phyloP scores from a whole-genome alignment of 495 filamentous ascomycete species.

The Ascobolus immersus region DNA sequence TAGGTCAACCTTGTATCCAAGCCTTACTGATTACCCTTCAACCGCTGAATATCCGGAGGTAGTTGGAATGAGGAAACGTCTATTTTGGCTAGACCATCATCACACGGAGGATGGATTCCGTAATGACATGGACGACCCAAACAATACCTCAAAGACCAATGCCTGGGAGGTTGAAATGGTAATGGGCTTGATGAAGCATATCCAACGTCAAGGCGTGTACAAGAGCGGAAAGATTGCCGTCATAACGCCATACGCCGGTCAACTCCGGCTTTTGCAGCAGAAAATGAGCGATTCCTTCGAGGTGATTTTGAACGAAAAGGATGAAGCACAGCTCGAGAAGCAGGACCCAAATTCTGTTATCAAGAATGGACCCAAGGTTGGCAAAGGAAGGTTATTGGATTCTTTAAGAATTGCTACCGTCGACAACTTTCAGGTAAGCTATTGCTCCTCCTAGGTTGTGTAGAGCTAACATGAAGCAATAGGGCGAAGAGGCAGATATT shows the following conservation, averaged over 20 bases:
- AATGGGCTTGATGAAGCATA: conserved; percentile 38
- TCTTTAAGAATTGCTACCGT: conserved; percentile 41
- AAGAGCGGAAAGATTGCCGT: conserved; percentile 33
- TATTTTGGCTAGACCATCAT: conserved; percentile 55
- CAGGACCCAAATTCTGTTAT: neutral
- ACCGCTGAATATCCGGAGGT: conserved; percentile 34
- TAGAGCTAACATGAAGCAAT: neutral
- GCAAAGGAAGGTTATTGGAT: conserved; percentile 28
- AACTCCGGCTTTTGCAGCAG: conserved; percentile 34
- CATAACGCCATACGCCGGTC: conserved; percentile 49
- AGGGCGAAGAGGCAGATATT: conserved; percentile 57
- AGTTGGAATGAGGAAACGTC: conserved; percentile 32
- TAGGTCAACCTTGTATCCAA: conserved; percentile 36
- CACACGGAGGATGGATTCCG: conserved; percentile 16
- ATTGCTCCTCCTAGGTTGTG: neutral
- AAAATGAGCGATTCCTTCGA: conserved; percentile 26
- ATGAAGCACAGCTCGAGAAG: conserved; percentile 29
- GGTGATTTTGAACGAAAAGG: conserved; percentile 39
- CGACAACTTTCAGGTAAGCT: conserved; percentile 36
- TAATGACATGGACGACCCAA: conserved; percentile 12
- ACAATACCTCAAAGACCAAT: conserved; percentile 40
- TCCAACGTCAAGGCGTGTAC: conserved; percentile 46
- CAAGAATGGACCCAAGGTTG: conserved; percentile 8
- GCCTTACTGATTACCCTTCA: conserved; percentile 29
- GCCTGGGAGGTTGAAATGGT: conserved; percentile 41